Conservation (phyloP, 2,329 filamentous ascomycete species). For the Trichoderma sp. region DNA sequence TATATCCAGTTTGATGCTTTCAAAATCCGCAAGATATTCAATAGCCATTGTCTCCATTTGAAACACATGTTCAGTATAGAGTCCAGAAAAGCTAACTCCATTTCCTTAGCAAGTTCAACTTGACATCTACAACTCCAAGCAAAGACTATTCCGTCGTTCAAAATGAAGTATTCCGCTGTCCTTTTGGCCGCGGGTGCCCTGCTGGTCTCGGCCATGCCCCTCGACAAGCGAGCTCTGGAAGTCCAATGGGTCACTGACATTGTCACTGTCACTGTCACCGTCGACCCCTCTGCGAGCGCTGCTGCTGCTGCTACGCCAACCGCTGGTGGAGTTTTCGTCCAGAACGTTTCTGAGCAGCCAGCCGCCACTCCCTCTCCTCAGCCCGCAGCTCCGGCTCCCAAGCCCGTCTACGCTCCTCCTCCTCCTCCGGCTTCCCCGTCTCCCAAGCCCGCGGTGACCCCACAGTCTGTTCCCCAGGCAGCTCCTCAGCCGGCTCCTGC, state of each 20-base stretch:
- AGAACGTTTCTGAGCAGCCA: constrained; percentile 22
- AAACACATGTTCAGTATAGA: background rate
- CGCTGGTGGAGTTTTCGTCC: constrained; percentile 27
- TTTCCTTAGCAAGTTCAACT: background rate
- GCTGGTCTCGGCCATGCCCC: constrained; percentile 44
- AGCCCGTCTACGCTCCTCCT: background rate
- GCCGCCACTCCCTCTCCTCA: constrained; percentile 7
- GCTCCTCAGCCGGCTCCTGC: background rate
- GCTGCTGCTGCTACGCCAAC: constrained; percentile 20
- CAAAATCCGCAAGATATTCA: background rate
- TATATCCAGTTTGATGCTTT: background rate
- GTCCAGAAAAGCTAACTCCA: constrained; percentile 8
- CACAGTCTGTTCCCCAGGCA: background rate
- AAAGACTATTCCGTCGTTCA: constrained; percentile 26
- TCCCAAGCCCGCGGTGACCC: background rate
- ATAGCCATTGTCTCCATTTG: background rate
- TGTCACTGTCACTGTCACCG: constrained; percentile 46
- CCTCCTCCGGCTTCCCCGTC: background rate
- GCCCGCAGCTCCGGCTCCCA: constrained; percentile 9
- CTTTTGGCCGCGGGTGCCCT: constrained; percentile 46
- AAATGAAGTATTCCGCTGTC: constrained; percentile 53
- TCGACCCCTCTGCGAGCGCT: constrained; percentile 23
- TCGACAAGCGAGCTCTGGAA: constrained; percentile 40
- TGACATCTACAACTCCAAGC: background rate
- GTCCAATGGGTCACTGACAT: constrained; percentile 42